Evolutionary conservation across 148 eudicot genomes (phyloP), one percentile per base, ranked within the genome.

Genomic region (Vaccinium corymbosum): DNA sequence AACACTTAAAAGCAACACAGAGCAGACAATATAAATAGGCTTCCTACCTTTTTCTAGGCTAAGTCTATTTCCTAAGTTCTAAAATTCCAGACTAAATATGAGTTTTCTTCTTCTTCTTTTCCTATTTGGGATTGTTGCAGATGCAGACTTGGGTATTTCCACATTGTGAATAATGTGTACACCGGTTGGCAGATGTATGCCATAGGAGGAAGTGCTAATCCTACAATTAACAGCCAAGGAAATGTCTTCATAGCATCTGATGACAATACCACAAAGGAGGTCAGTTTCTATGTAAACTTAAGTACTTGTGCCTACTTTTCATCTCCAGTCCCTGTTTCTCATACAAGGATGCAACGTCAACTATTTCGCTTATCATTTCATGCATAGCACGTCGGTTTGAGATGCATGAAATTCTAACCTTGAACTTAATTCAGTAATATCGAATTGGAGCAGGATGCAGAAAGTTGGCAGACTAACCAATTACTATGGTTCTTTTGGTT

Each of bases 171-270:
- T 22, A 85, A 85, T 59, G 83, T 80, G 22, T 85, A 85, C 59
- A 80, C 80, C 7, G 80, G 86, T 13, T 85, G 86, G 86, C n/a
- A 80, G 48, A 80, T 73, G 72, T 85, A 85, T 85, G 86, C 86
- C 7, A 85, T 85, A 56, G 86, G 86, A 71, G 86, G 86, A 80
- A 85, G 86, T 12, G 86, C 86, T 20, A 56, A 35, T 48, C 86
- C 86, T 55, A 85, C 86, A 55, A 85, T 85, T 56, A 85, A 85
- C 27, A 85, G 86, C 71, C 83, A 85, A 80, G 86, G 86, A 80
- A 85, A 85, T 68, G 80, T 85, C 50, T 85, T 85, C 80, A 72
- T 85, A 46, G 86, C 86, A 50, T 32, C 70, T 25, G 51, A 32
- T 49, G 61, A 73, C 72, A 80, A 27, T 50, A n/a, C 80, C n/a